Evolutionary conservation across 495 filamentous ascomycete genomes (phyloP), one percentile per base, ranked within the genome.

Genomic region (Aspergillus indologenus): DNA sequence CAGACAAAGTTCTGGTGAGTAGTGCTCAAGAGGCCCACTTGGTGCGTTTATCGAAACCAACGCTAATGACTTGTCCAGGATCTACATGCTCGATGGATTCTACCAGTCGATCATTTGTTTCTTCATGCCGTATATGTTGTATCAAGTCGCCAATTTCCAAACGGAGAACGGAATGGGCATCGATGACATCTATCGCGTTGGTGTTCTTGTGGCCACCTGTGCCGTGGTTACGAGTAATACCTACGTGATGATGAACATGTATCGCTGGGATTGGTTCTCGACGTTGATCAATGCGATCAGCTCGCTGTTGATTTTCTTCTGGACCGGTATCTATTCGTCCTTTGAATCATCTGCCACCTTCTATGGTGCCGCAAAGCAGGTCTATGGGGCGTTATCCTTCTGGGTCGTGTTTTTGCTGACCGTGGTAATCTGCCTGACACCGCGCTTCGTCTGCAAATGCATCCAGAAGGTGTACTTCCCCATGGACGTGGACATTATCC

Each of bases 211-310:
- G 53, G 90, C 84, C 4, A 81, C 85, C 46, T 88, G 87, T 53
- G 83, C 89, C 18, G 84, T 93, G 46, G 75, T 95, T 64, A 65
- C 81, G 15, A 92, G 94, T 72, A 98, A 98, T 67, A 68, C 85
- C 57, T 98, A 97, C 76, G 86, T 98, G 64, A 76, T 97, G 60
- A 82, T 98, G 74, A 98, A 98, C 71, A 93, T 90, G 5, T 97
- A 95, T 70, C 82, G 91, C 57, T 97, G 93, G 93, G 93, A 98
- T 71, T 97, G 92, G 92, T 78, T 96, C 62, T 89, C 91, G 64
- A 62, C 88, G 14, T 77, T 96, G 66, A 85, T 95, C 63, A 85
- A 90, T 19, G 66, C 66, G 44, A 80, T 96, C 68, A 95, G 91
- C 73, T 87, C 87, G 61, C 68, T 96, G 24, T 77, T 96, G 66